Base-by-base conservation (phyloP, 2,329 filamentous ascomycete genomes). In the Neonectria faginata region DNA sequence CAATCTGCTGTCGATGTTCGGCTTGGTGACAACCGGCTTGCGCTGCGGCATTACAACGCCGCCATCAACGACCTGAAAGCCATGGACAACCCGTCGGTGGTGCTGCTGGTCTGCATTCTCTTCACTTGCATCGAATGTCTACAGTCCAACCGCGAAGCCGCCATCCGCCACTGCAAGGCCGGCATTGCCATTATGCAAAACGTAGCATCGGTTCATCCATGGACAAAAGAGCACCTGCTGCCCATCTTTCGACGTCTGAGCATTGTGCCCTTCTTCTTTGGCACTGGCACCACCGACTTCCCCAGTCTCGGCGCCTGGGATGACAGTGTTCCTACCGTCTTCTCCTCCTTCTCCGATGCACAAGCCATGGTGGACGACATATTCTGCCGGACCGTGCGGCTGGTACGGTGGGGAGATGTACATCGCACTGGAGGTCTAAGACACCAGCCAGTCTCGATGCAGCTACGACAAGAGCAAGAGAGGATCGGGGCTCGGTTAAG, bases 61-160 rank as follows among this genome's bases (percentile, higher is more conserved):
- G 66, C 66, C 5, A 68, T 68, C 3, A 31, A 62, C 2, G 36
- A 62, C 16, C 51, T 63, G 3, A 68, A 66, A n/a, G 27, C 58
- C 0, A 36, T 60, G 1, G 33, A 59, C 0, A 66, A 66, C 1
- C 54, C 65, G 42, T 36, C 48, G 2, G n/a, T 57, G 18, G 52
- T 68, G 3, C 10, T 68, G 2, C 48, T 68, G 1, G 57, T 68
- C 12, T 68, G 65, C 16, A 42, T 68, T 0, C 65, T 68, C 7
- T 68, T 68, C 0, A 27, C 67, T 2, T 68, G 66, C 6, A 68
- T 68, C 1, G 65, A 68, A 42, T 66, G 59, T 33, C 22, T 68
- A 2, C 67, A 68, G 1, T 64, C 62, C 10, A 60, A 68, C 3
- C 41, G 62, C 14, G 44, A 66, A 3, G 56, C 67, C 0, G 62